Conservation (phyloP, 345 rosid species). For the Moringa oleifera region DNA sequence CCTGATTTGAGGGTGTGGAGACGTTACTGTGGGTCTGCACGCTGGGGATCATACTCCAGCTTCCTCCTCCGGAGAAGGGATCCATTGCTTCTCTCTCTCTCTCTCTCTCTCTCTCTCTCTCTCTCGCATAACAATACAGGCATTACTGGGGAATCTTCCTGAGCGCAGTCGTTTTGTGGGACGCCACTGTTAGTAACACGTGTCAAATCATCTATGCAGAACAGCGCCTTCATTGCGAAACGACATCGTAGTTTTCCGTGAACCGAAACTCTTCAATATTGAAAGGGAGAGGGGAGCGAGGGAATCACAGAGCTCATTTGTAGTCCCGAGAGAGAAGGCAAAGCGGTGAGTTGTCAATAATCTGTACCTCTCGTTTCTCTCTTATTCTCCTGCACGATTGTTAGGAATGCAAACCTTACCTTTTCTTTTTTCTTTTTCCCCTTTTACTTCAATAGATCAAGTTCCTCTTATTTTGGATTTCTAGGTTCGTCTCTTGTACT, state of each 20-base stretch:
- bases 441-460: background rate
- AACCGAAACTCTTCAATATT: too few species aligned
- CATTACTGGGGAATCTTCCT: too few species aligned
- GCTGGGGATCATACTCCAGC: conserved; percentile 50
- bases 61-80: conserved; percentile 42
- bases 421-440: background rate
- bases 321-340: conserved; percentile 14
- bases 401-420: background rate
- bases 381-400: background rate
- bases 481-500: background rate
- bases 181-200: too few species aligned
- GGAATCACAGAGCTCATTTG: background rate
- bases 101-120: too few species aligned
- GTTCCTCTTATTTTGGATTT: background rate
- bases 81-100: conserved; percentile 24
- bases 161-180: too few species aligned
- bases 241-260: background rate
- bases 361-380: background rate
- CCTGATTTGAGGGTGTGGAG: conserved; percentile 52
- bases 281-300: background rate
- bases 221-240: too few species aligned
- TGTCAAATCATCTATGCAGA: too few species aligned
- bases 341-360: conserved; percentile 5
- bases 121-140: too few species aligned
- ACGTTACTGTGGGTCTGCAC: conserved; percentile 38